phyloP scores from a whole-genome alignment of 495 filamentous ascomycete genomes.

The Glutinoglossum americanum region DNA sequence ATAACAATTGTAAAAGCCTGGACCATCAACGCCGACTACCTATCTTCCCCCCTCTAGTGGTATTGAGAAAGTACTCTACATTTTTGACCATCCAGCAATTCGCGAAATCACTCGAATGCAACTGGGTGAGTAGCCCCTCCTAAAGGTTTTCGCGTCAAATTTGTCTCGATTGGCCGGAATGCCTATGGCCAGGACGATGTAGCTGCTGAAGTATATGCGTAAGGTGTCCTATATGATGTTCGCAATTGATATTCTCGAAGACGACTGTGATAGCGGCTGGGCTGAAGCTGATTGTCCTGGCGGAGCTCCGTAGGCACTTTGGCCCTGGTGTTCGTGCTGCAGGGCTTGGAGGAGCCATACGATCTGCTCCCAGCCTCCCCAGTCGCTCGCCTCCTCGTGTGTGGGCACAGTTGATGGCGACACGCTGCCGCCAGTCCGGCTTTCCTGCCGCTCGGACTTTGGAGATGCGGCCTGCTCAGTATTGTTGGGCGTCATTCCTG shows the following conservation, averaged over 20 bases:
- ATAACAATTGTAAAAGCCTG: not conserved
- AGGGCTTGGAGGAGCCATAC: slow-evolving; percentile 19
- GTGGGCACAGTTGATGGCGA: slow-evolving; percentile 16
- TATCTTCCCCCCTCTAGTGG: not conserved
- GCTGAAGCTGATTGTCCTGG: slow-evolving; percentile 9
- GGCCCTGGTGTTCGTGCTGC: slow-evolving; percentile 6
- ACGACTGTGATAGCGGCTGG: slow-evolving; percentile 15
- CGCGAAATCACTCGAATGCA: not conserved
- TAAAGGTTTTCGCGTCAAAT: no score
- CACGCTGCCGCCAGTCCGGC: not conserved
- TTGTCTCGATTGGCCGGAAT: no score
- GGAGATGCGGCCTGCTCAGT: slow-evolving; percentile 3
- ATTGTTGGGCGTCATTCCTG: slow-evolving; percentile 21
- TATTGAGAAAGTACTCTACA: not conserved
- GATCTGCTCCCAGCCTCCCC: slow-evolving; percentile 32
- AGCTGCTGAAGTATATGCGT: not conserved
- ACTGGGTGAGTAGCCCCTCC: not conserved
- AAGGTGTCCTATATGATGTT: slow-evolving; percentile 38
- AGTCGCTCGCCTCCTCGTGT: slow-evolving; percentile 27
- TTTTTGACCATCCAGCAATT: not conserved
- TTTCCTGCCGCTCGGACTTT: not conserved
- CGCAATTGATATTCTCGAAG: slow-evolving; percentile 52
- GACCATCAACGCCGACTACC: not conserved
- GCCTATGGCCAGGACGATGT: not conserved
- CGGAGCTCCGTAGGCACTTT: slow-evolving; percentile 11